Conservation (phyloP, 129 eudicot genomes). For the Centella asiatica region DNA sequence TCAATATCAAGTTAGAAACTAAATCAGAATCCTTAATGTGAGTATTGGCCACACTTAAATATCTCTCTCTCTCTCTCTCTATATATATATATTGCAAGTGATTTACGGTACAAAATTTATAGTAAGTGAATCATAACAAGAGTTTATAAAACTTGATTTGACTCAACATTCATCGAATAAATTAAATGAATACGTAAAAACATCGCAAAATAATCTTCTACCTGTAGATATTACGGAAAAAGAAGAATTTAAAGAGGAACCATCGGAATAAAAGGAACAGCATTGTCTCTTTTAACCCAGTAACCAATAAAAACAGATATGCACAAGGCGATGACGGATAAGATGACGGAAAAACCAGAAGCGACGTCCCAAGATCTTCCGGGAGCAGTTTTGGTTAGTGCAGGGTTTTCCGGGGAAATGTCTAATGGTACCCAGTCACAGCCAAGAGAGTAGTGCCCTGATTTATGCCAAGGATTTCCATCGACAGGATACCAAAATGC, state of each 20-base stretch:
- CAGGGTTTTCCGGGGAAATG: conserved; percentile 18
- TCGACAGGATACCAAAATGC: conserved; percentile 62
- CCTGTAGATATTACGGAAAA: too few species aligned
- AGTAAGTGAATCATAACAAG: too few species aligned
- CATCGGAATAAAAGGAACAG: conserved; percentile 34
- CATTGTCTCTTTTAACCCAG: conserved; percentile 16
- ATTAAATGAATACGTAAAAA: neutral
- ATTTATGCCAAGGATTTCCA: conserved; percentile 63
- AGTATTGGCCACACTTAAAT: too few species aligned
- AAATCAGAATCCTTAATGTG: too few species aligned
- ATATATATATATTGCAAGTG: too few species aligned
- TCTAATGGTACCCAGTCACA: conserved; percentile 54
- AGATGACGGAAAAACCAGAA: conserved; percentile 39
- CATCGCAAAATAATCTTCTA: neutral
- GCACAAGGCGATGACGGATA: conserved; percentile 39
- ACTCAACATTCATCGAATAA: too few species aligned
- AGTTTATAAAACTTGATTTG: too few species aligned
- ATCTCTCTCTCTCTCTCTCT: too few species aligned
- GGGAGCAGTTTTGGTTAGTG: conserved; percentile 3
- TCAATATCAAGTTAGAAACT: too few species aligned
- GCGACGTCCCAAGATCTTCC: conserved; percentile 38
- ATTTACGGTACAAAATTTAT: too few species aligned
- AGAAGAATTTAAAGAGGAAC: conserved; percentile 18
- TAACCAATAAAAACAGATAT: conserved; percentile 39
- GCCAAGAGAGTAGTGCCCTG: conserved; percentile 49